These are phyloP conservation scores for Trypanosoma theileri DNA, from an alignment of 208 protist genomes.

Conservation along the genomic window DNA sequence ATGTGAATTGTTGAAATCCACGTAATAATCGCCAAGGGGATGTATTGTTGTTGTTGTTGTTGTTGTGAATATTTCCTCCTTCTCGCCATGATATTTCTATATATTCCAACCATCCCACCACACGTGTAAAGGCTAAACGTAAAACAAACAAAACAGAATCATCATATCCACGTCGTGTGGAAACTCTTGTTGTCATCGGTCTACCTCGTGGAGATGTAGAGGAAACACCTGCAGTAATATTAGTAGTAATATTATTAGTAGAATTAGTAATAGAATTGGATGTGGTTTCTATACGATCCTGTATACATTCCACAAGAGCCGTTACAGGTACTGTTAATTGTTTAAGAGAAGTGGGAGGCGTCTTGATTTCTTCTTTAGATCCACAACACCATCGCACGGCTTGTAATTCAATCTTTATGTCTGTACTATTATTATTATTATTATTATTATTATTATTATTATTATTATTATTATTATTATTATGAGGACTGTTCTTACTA, in stretches of 20 bases:
- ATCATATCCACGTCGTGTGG: not conserved
- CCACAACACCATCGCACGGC: slow-evolving; percentile 14
- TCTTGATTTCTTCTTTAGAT: not conserved
- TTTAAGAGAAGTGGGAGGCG: not conserved
- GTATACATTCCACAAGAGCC: slow-evolving; percentile 2
- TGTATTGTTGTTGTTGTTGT: not conserved
- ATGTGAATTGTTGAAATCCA: slow-evolving; percentile 17
- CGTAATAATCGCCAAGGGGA: slow-evolving; percentile 18
- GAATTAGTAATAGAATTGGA: not conserved
- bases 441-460: not conserved
- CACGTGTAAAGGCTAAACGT: slow-evolving; percentile 27
- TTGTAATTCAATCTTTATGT: not conserved
- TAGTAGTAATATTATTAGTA: not conserved
- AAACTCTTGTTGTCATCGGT: not conserved
- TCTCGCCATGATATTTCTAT: slow-evolving; percentile 12
- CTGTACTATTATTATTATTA: not conserved
- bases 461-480: not conserved
- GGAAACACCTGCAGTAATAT: not conserved
- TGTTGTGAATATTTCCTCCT: not conserved
- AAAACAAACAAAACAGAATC: slow-evolving; percentile 10
- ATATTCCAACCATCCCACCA: slow-evolving; percentile 30
- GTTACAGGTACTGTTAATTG: slow-evolving; percentile 15
- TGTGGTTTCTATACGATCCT: not conserved
- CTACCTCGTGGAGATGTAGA: not conserved
- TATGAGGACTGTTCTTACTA: not conserved